These are phyloP conservation scores for Epichloe gansuensis DNA, from an alignment of 2,329 filamentous ascomycete species.

Conservation along the genomic window DNA sequence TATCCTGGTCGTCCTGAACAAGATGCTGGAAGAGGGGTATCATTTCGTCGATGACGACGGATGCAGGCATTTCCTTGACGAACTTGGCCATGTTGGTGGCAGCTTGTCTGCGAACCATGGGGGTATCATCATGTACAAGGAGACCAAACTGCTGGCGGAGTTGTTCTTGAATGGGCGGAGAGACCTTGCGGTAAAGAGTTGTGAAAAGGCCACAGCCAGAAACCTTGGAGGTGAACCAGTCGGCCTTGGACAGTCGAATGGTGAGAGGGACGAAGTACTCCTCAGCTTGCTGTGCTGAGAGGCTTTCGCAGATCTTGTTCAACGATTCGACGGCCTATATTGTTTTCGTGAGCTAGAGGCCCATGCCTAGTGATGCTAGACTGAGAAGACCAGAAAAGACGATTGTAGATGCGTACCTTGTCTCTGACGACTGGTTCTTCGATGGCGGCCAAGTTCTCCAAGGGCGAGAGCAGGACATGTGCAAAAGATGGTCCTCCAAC, in stretches of 20 bases:
- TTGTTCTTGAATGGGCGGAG: slow-evolving; percentile 74
- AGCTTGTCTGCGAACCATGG: slow-evolving; percentile 95
- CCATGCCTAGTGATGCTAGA: no score
- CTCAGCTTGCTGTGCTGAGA: slow-evolving; percentile 87
- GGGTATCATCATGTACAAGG: slow-evolving; percentile 94
- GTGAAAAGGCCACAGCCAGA: slow-evolving; percentile 94
- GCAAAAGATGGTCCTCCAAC: slow-evolving; percentile 88
- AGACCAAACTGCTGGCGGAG: slow-evolving; percentile 84
- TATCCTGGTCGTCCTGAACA: slow-evolving; percentile 93
- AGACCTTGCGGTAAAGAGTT: slow-evolving; percentile 83
- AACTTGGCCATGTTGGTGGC: slow-evolving; percentile 96
- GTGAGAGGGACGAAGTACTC: slow-evolving; percentile 95
- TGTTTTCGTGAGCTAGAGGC: slow-evolving; percentile 3
- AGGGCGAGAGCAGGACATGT: slow-evolving; percentile 88
- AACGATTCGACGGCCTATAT: slow-evolving; percentile 88
- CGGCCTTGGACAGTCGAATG: slow-evolving; percentile 91
- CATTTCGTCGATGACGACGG: slow-evolving; percentile 94
- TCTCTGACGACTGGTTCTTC: slow-evolving; percentile 95
- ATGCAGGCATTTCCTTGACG: slow-evolving; percentile 87
- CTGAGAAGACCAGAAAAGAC: background rate
- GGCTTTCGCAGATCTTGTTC: slow-evolving; percentile 94
- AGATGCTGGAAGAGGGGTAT: slow-evolving; percentile 97
- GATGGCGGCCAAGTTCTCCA: slow-evolving; percentile 96
- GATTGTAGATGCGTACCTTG: slow-evolving; percentile 52
- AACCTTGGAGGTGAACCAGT: slow-evolving; percentile 99